phyloP scores from a whole-genome alignment of 306 rosid species.

The Prunus mume region DNA sequence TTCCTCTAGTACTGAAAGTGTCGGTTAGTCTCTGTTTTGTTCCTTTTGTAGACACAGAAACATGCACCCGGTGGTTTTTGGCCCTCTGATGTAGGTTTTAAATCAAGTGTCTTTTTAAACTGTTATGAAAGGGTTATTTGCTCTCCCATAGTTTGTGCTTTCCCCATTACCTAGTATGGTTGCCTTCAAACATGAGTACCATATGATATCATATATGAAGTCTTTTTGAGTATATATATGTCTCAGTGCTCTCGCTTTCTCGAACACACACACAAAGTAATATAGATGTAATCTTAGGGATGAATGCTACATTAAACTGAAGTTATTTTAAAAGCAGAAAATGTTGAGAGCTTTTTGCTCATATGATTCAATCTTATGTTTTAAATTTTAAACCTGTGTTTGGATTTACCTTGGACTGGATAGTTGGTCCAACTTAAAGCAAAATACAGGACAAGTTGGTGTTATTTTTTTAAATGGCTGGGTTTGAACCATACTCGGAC shows the following conservation, averaged over 20 bases:
- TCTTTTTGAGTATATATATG: background rate
- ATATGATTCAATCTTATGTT: background rate
- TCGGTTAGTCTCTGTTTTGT: conserved; percentile 22
- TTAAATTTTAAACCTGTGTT: background rate
- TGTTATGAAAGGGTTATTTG: background rate
- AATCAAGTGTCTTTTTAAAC: background rate
- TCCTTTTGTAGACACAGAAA: background rate
- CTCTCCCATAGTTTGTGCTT: background rate
- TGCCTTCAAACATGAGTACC: background rate
- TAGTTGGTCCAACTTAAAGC: background rate
- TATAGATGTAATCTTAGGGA: background rate
- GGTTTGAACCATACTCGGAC: background rate
- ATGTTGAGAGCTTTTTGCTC: background rate
- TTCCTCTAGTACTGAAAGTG: conserved; percentile 18
- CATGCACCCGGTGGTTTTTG: conserved; percentile 3
- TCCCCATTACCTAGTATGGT: background rate
- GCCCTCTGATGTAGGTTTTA: background rate
- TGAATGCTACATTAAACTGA: background rate
- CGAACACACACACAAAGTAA: background rate
- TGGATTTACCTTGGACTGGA: background rate
- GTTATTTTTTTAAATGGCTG: background rate
- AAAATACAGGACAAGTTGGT: background rate
- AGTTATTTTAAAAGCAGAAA: background rate
- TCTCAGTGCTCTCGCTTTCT: background rate
- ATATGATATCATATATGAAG: background rate